Evolutionary conservation across 352 stramenopile species (phyloP).

Genomic region (Phytophthora constricta): DNA sequence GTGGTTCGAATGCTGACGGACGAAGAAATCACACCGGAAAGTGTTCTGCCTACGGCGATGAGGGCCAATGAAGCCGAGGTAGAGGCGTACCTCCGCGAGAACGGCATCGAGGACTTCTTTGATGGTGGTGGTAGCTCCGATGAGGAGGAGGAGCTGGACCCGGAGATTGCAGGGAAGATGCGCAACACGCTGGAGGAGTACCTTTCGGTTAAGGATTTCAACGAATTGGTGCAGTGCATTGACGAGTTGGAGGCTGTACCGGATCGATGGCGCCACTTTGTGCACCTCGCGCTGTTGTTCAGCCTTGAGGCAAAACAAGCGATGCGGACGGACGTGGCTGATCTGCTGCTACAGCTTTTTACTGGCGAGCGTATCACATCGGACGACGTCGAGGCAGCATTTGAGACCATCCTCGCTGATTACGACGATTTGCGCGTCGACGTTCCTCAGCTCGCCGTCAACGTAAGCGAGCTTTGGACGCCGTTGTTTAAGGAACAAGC

Average conservation of each 20-base stretch:
- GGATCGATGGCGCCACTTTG: slow-evolving; percentile 74
- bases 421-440: slow-evolving; percentile 82
- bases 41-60: slow-evolving; percentile 52
- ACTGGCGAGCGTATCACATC: slow-evolving; percentile 45
- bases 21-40: slow-evolving; percentile 72
- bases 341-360: slow-evolving; percentile 54
- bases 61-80: slow-evolving; percentile 52
- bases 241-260: slow-evolving; percentile 58
- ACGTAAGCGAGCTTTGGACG: slow-evolving; percentile 66
- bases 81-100: slow-evolving; percentile 63
- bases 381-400: slow-evolving; percentile 59
- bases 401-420: slow-evolving; percentile 66
- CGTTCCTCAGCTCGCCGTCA: slow-evolving; percentile 65
- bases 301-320: slow-evolving; percentile 61
- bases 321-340: slow-evolving; percentile 52
- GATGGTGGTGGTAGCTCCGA: slow-evolving; percentile 51
- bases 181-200: slow-evolving; percentile 82
- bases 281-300: slow-evolving; percentile 51
- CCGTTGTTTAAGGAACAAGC: slow-evolving; percentile 62
- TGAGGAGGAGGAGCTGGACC: slow-evolving; percentile 65
- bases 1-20: slow-evolving; percentile 82
- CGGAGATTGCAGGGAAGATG: slow-evolving; percentile 69
- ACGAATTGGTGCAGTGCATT: slow-evolving; percentile 78
- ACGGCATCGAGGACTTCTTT: slow-evolving; percentile 77
- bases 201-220: slow-evolving; percentile 73